Percentiles rank a stretch among this genome's conserved stretches.
phyloP scores from a whole-genome alignment of 148 eudicot genomes.

The Diospyros lotus region DNA sequence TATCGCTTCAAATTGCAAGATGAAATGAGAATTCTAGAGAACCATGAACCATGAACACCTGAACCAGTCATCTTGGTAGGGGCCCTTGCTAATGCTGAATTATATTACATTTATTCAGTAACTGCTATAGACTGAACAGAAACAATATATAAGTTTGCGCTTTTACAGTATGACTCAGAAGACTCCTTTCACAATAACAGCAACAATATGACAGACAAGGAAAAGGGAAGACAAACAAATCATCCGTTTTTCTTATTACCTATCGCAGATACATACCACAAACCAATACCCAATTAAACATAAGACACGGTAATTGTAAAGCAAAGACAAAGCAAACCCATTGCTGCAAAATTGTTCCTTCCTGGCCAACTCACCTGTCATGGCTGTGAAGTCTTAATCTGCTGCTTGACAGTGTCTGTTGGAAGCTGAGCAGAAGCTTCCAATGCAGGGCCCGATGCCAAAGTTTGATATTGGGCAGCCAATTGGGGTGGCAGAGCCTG shows the following conservation, averaged over 20 bases:
- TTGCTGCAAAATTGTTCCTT: slow-evolving; percentile 59
- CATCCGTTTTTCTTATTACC: slow-evolving; percentile 42
- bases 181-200: slow-evolving; percentile 24
- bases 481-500: slow-evolving; percentile 55
- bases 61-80: neutral
- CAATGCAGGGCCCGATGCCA: slow-evolving; percentile 34
- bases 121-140: slow-evolving; percentile 19
- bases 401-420: slow-evolving; percentile 45
- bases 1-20: neutral
- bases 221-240: slow-evolving; percentile 11
- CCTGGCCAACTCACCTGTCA: slow-evolving; percentile 34
- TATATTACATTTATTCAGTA: slow-evolving; percentile 12
- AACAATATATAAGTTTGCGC: slow-evolving; percentile 21
- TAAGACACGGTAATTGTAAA: slow-evolving; percentile 24
- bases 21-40: neutral
- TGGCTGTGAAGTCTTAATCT: slow-evolving; percentile 46
- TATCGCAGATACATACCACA: slow-evolving; percentile 51
- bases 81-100: neutral
- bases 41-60: neutral
- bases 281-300: slow-evolving; percentile 41
- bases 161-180: slow-evolving; percentile 42
- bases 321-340: slow-evolving; percentile 28
- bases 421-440: slow-evolving; percentile 58
- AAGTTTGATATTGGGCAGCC: slow-evolving; percentile 66
- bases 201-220: slow-evolving; percentile 23